Base-by-base conservation (phyloP, 1,284 basidiomycete genomes). In the Puccinia triticina region DNA sequence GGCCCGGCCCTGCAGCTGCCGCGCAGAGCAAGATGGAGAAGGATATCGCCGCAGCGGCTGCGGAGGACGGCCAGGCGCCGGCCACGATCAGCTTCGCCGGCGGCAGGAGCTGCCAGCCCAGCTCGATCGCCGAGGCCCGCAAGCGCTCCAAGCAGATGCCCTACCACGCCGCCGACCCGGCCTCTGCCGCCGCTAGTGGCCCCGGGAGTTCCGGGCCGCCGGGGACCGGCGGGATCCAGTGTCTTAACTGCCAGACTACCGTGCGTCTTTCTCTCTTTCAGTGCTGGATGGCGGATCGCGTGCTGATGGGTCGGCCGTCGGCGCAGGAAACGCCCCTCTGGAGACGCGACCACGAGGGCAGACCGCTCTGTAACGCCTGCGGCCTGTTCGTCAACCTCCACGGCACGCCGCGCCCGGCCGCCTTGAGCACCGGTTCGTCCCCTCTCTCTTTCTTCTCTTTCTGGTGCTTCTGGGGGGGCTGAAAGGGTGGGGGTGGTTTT, bases 321-420 rank as follows among this genome's bases (percentile, higher is more conserved):
- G n/a, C n/a, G n/a, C n/a, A 81, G 78, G 86, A 86, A 61, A 87
- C 86, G 8, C 86, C 86, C 0, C 83, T 87, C 1, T 87, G 86
- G 86, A 81, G 86, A 74, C 85, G 86, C 53, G 86, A 87, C 75
- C 85, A 86, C 66, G 86, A 86, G 29, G 86, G 86, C 61, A 87
- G 86, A 83, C 86, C 86, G 69, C 86, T 87, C 40, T 87, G 86
- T 83, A 87, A 87, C 82, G 86, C 86, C 0, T 87, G 86, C 72
- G 86, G 85, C 16, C 48, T 82, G 12, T 82, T 74, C 37, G 43
- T 67, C 37, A 82, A 74, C 32, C 69, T 82, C n/a, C 80, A 82
- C 37, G 80, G 80, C 1, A 75, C 72, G 14, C 72, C 72, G 14
- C 67, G 80, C 18, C 80, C 80, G 29, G 69, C 69, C 26, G 57